phyloP scores from a whole-genome alignment of 441 rosid genomes.

The Pelargonium cotyledonis region DNA sequence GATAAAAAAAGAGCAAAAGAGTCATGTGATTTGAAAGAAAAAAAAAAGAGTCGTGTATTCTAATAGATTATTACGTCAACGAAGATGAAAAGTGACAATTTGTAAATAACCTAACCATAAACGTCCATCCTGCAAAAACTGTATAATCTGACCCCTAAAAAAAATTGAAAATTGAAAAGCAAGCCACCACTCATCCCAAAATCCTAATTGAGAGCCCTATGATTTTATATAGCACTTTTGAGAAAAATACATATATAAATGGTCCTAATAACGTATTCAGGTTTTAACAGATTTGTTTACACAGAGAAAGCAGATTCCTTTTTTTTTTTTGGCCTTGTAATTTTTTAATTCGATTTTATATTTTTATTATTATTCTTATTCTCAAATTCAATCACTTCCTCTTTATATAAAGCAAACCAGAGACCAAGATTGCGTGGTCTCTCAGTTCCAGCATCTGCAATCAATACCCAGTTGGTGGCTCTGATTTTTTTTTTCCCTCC shows the following conservation, averaged over 20 bases:
- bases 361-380: background rate
- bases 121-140: background rate
- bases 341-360: background rate
- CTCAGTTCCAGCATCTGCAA: constrained; percentile 7
- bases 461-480: constrained; percentile 16
- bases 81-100: no score
- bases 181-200: constrained; percentile 7
- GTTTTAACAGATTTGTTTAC: background rate
- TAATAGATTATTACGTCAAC: no score
- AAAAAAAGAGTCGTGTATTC: no score
- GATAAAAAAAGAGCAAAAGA: no score
- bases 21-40: no score
- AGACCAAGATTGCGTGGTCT: constrained; percentile 20
- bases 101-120: background rate
- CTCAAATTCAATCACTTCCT: background rate
- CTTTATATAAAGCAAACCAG: background rate
- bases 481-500: background rate
- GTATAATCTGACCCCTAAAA: background rate
- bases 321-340: background rate
- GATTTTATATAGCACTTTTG: constrained; percentile 24
- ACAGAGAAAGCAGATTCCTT: constrained; percentile 23
- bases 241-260: background rate
- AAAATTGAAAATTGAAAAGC: background rate
- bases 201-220: constrained; percentile 41
- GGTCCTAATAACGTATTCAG: background rate